Evolutionary conservation across 2,329 filamentous ascomycete genomes (phyloP), one percentile per base, ranked within the genome.

Genomic region (Zymoseptoria tritici): DNA sequence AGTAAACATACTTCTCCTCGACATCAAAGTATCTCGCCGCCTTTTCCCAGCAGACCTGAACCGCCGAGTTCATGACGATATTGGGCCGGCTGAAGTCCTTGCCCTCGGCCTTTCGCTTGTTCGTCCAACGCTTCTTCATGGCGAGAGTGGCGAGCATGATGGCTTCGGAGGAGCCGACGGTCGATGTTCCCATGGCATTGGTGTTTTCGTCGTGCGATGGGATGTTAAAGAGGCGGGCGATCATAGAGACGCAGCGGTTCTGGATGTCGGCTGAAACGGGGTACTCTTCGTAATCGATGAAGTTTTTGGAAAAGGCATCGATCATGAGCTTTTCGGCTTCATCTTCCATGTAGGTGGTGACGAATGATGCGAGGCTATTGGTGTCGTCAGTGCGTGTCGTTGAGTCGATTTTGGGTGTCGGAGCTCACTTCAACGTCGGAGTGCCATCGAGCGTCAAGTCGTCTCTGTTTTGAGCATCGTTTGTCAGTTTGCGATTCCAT

Each of bases 11-110:
- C 76, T 89, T 90, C 80, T 97, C 92, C 67, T 97, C 93, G 50
- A 97, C 84, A 70, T 97, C 93, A 59, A 76, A 75, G 68, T 76
- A 76, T 13, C 74, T 66, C 50, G 78, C 76, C 0, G 78, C 78
- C 80, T 97, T 97, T 76, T 97, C 91, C 92, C 92, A 97, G 81
- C 91, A 96, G 49, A 97, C 93, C 77, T 97, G 93, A 2, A 97
- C 93, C 31, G 93, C 92, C 24, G 90, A 91, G 69, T 90, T 94
- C 93, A 97, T 97, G 80, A 97, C 79, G 62, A 97, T 87, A 77
- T 97, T 97, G 58, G 93, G 93, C 52, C 83, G 83, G 63, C 91
- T 89, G 62, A 75, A 83, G 57, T 91, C 83, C 79, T 95, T 94
- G 62, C 91, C 92, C 68, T 85, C 89, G 4, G 89, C 91, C 73